These are phyloP conservation scores for Phytophthora sp. DNA, from an alignment of 352 stramenopile species.

Conservation along the genomic window DNA sequence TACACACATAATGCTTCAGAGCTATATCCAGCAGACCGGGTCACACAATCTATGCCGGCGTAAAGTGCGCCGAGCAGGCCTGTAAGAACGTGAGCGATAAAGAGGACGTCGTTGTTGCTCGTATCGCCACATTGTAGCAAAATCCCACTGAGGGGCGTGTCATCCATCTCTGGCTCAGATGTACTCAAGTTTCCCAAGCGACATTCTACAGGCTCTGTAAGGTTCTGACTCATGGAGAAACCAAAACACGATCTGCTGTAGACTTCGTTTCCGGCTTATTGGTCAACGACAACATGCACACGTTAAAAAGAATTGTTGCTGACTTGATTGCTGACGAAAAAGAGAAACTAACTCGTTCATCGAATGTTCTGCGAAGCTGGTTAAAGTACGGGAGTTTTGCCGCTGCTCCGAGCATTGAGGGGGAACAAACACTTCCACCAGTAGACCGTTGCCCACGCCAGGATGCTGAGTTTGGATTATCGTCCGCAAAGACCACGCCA, in stretches of 20 bases:
- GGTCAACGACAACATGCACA: neutral
- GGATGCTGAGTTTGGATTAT: neutral
- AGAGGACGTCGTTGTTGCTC: no score
- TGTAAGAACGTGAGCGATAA: no score
- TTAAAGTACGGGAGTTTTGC: conserved; percentile 1
- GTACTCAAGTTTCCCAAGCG: neutral
- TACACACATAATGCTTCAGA: no score
- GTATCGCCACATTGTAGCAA: no score
- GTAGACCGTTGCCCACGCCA: neutral
- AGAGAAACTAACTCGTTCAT: neutral
- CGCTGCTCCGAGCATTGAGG: neutral
- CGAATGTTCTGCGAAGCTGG: neutral
- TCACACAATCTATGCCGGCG: no score
- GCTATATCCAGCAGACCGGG: no score
- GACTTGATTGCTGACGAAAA: neutral
- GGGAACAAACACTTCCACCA: neutral
- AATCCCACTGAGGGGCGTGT: no score
- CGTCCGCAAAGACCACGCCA: neutral
- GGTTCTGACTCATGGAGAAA: conserved; percentile 9
- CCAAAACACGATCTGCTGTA: neutral
- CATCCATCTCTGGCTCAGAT: no score
- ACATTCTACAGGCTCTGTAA: neutral
- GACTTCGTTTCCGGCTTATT: neutral
- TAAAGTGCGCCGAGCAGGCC: no score
- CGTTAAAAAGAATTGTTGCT: neutral